Evolutionary conservation across 148 eudicot genomes (phyloP).

Genomic region (Rhododendron mucronatum): DNA sequence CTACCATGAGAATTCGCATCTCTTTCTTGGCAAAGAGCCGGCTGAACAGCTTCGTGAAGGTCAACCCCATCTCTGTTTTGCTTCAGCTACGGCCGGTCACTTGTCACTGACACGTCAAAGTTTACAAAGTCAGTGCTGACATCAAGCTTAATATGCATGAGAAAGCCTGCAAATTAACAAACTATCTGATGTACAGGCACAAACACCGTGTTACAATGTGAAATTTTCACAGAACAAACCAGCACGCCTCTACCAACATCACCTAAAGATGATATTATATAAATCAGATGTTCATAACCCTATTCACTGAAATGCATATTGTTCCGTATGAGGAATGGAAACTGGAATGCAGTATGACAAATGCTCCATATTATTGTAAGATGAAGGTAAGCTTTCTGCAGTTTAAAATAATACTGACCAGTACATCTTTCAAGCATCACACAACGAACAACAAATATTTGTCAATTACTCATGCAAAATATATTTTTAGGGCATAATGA

Average conservation of each 20-base stretch:
- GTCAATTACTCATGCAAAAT: not conserved
- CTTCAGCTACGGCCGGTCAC: not conserved
- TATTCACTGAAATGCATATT: not conserved
- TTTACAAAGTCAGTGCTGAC: not conserved
- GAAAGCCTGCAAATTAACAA: not conserved
- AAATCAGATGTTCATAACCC: not conserved
- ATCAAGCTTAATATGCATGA: not conserved
- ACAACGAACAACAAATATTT: not conserved
- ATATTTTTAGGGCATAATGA: not conserved
- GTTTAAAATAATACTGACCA: not conserved
- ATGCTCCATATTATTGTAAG: not conserved
- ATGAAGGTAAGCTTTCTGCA: not conserved
- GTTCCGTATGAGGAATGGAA: not conserved
- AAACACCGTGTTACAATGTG: not conserved
- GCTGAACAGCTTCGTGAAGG: conserved; percentile 22
- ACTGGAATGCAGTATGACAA: not conserved
- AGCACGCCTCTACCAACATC: not conserved
- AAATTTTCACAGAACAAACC: not conserved
- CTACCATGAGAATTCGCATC: conserved; percentile 30
- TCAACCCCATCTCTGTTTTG: conserved; percentile 15
- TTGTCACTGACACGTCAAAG: not conserved
- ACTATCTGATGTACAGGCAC: not conserved
- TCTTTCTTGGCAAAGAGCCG: conserved; percentile 32
- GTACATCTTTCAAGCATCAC: not conserved
- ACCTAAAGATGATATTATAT: not conserved